A percentile compares a stretch with the other conserved stretches of the same genome.
Evolutionary conservation across 1,139 yeast species (phyloP).

Genomic region (Zygoascus hellenicus): DNA sequence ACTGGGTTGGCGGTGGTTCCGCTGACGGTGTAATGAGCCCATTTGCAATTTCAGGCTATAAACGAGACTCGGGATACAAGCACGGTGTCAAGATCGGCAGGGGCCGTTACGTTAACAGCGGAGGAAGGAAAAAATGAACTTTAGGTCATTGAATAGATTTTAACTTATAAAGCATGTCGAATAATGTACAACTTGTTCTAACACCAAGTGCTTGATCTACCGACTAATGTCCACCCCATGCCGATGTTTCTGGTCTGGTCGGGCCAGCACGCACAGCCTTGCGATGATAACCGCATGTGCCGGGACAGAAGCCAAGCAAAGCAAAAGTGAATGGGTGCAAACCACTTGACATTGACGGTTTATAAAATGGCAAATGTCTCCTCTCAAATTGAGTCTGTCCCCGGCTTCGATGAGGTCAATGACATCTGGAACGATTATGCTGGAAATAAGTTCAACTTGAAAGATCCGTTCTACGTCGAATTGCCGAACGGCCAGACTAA

Average conservation of each 20-base stretch:
- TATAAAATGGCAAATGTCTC: conserved; percentile 9
- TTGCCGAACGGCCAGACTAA: conserved; percentile 44
- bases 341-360: too few species aligned
- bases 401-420: conserved; percentile 51
- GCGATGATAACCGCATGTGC: too few species aligned
- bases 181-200: too few species aligned
- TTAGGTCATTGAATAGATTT: neutral
- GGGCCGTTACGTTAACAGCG: conserved; percentile 66
- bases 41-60: conserved; percentile 59
- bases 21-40: conserved; percentile 92
- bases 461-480: conserved; percentile 64
- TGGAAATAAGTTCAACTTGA: conserved; percentile 53
- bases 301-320: too few species aligned
- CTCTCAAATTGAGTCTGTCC: conserved; percentile 44
- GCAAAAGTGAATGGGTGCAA: too few species aligned
- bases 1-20: conserved; percentile 92
- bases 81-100: conserved; percentile 70
- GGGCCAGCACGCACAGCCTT: too few species aligned
- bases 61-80: conserved; percentile 45
- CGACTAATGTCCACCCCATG: too few species aligned
- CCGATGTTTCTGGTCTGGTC: too few species aligned
- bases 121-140: conserved; percentile 2
- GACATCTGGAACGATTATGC: conserved; percentile 62
- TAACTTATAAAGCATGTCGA: too few species aligned
- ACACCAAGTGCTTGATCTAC: too few species aligned